Conservation (phyloP, 108 stramenopile species). For the Cylindrotheca closterium region DNA sequence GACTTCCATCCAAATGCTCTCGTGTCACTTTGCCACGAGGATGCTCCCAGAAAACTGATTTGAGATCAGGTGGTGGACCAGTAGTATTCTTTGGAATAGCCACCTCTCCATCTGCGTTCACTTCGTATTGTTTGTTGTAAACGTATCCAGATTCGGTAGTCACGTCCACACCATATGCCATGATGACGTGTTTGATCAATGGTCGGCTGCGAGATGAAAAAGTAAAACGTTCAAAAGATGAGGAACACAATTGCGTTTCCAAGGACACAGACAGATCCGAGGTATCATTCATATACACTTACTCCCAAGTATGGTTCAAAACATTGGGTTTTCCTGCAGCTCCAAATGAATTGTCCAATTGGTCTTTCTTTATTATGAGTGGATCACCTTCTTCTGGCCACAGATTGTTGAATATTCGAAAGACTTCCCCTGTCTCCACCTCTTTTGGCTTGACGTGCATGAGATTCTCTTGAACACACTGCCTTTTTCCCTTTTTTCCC, state of each 20-base stretch:
- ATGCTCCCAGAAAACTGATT: constrained; percentile 66
- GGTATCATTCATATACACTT: no score
- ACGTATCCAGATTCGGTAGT: constrained; percentile 84
- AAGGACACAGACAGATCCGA: not conserved
- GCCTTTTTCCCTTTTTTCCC: constrained; percentile 23
- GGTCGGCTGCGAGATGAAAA: constrained; percentile 47
- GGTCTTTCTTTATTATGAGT: constrained; percentile 64
- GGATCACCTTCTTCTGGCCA: constrained; percentile 75
- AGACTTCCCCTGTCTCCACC: constrained; percentile 59
- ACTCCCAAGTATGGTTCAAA: constrained; percentile 71
- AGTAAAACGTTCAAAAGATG: not conserved
- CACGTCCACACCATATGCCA: constrained; percentile 83
- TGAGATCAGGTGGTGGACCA: constrained; percentile 37
- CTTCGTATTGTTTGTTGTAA: constrained; percentile 39
- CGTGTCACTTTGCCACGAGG: constrained; percentile 36
- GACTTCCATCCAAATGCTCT: constrained; percentile 13
- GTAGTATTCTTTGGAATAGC: constrained; percentile 5
- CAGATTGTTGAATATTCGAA: constrained; percentile 60
- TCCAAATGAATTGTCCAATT: constrained; percentile 70
- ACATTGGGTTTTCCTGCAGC: constrained; percentile 56
- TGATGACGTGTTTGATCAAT: constrained; percentile 78
- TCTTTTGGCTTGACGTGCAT: constrained; percentile 44
- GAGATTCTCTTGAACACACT: constrained; percentile 14
- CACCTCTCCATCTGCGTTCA: constrained; percentile 38
- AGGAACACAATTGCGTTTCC: no score